Evolutionary conservation across 306 rosid genomes (phyloP), one percentile per base, ranked within the genome.

Genomic region (Parietaria judaica): DNA sequence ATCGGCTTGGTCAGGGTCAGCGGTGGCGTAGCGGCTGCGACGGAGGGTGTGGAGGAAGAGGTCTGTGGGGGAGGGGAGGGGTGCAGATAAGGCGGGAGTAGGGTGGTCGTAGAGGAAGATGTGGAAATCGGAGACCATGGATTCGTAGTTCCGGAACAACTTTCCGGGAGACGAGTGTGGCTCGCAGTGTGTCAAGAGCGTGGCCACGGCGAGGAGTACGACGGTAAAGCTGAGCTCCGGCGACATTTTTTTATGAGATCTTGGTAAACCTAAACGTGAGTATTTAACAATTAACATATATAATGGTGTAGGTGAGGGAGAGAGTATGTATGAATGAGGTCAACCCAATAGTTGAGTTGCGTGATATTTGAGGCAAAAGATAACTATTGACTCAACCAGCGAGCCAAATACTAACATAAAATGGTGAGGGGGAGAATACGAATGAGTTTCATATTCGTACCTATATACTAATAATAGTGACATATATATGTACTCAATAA

Each of bases 71-170:
- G 81, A 66, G 7, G 35, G 84, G 8, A 71, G 54, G 58, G 45
- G 45, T 41, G 45, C 44, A 3, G 44, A 39, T 39, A 83, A 65
- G 56, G 80, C 45, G 6, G 23, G 15, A 72, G 62, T 63, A 13
- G 86, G 78, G 5, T 72, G 49, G 72, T 72, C 49, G 72, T 86
- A 86, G 51, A 79, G 64, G 76, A 73, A 86, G 4, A 86, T 71
- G 73, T 72, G 81, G 64, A 86, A 78, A 37, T 4, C 60, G 0
- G 54, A n/a, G 59, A 82, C 59, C 95, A 89, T 89, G 50, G 76
- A 71, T 6, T 82, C 49, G 56, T 86, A 84, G 60, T 69, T 75
- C 12, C 61, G 76, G 73, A 57, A 45, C 67, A 84, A 51, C 14
- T 75, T 80, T 54, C 77, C 4, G 65, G 84, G 58, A n/a, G 87